Evolutionary conservation across 2,329 filamentous ascomycete genomes (phyloP), one percentile per base, ranked within the genome.

Genomic region (Exophiala viscosa): DNA sequence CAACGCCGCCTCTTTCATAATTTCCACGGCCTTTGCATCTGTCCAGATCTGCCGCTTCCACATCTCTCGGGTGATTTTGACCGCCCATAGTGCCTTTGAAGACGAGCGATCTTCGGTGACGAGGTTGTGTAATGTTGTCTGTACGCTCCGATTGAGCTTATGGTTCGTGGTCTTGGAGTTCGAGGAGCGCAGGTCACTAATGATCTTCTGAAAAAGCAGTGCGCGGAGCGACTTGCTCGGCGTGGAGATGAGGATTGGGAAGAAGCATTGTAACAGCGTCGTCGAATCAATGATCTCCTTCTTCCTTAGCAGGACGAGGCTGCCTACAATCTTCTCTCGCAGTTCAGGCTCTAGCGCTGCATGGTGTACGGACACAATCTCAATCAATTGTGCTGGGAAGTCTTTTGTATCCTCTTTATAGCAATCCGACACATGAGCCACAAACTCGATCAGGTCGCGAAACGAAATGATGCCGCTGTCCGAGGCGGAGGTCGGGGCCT

Each of bases 11-110:
- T 96, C 88, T 72, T 95, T 95, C 91, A 99, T 97, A 60, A 97
- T 88, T 65, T 96, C 90, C n/a, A 97, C 93, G 0, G 92, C 85
- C 69, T 91, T 93, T 1, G 90, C 83, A 65, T 99, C 93, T 8
- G 88, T 90, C 93, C 93, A 99, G 59, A 97, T 85, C 64, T 96
- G 91, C 42, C 92, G 82, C 72, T 91, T 95, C 93, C 93, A 99
- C 66, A 99, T 76, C 74, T 99, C 93, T 57, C 92, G 82, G 3
- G 91, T 95, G 59, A 99, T 81, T 71, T 96, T 96, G 56, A 96
- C 90, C 3, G 93, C 90, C 93, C 93, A 99, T 45, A 99, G 79
- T 3, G 88, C 90, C 65, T 95, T 93, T 1, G 88, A 80, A 0
- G 90, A 95, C 7, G 87, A 79, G 38, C 87, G 84, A 69, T 99